Base-by-base conservation (phyloP, 108 stramenopile genomes). In the Chaetoceros muelleri region DNA sequence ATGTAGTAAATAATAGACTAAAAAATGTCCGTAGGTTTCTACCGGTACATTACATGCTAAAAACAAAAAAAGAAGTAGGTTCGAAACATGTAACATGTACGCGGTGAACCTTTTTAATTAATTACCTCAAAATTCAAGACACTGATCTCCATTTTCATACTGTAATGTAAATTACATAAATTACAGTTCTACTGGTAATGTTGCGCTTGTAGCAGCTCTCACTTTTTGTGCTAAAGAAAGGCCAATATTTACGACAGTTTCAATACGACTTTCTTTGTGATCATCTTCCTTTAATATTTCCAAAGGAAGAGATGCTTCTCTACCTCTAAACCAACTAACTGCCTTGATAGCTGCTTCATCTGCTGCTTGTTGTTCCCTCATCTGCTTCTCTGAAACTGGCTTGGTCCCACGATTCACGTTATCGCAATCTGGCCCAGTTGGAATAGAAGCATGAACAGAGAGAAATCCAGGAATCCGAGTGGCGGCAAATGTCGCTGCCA, bases 391-490 rank as follows among this genome's bases (percentile, higher is more conserved):
- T 10, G 34, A 40, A 10, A 13, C 5, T 10, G 34, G 13, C 13
- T 40, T 5, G 13, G 8, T 13, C 13, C 13, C 34, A 10, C 34
- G 8, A 10, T 40, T 40, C n/a, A n/a, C n/a, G n/a, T n/a, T n/a
- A n/a, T n/a, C n/a, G n/a, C n/a, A n/a, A n/a, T n/a, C n/a, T n/a
- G n/a, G n/a, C 34, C 34, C 34, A 10, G 34, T 10, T 10, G 34
- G 34, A 40, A 40, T 40, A n/a, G 23, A 49, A 7, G 23, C 7
- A 55, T 55, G 54, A 55, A 30, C 54, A 30, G 29, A 30, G 18
- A 30, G 20, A 30, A 55, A 55, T n/a, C 31, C 54, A 55, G 54
- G 54, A 3, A 55, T 30, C 16, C 28, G 27, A 21, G 24, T 28
- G 2, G 54, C 54, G 20, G 28, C 28, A 3, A 55, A 30, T 21